Conservation (phyloP, 768 basidiomycete species). For the Lanmaoa rubissima region DNA sequence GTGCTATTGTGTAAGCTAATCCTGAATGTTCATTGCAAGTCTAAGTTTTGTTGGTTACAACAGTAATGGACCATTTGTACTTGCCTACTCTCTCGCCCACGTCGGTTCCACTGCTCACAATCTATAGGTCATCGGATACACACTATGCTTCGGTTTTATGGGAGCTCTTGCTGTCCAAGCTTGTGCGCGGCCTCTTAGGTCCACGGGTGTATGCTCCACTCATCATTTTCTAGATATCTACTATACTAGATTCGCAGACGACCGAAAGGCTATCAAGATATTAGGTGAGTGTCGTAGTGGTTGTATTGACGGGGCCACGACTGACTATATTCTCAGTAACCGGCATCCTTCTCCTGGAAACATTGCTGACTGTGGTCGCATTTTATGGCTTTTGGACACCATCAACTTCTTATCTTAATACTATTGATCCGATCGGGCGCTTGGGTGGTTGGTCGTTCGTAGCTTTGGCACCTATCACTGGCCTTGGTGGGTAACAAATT, state of each 20-base stretch:
- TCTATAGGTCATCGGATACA: slow-evolving; percentile 15
- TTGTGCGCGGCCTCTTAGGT: not conserved
- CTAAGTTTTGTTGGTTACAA: not conserved
- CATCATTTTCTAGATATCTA: slow-evolving; percentile 14
- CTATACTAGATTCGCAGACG: slow-evolving; percentile 17
- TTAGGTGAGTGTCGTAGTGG: too few relatives aligned
- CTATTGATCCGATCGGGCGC: too few relatives aligned
- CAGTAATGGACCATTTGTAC: not conserved
- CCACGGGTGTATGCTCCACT: too few relatives aligned
- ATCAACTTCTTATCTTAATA: too few relatives aligned
- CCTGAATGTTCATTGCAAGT: not conserved
- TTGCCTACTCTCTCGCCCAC: not conserved
- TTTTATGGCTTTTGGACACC: slow-evolving; percentile 12
- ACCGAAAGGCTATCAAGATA: not conserved
- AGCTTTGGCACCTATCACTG: slow-evolving; percentile 3
- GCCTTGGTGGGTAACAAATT: slow-evolving; percentile 15
- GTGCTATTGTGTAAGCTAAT: not conserved
- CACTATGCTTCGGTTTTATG: slow-evolving; percentile 8
- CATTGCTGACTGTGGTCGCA: slow-evolving; percentile 3
- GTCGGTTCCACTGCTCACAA: not conserved
- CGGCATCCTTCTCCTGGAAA: slow-evolving; percentile 8
- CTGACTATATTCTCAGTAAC: slow-evolving; percentile 2
- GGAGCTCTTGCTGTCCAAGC: slow-evolving; percentile 11
- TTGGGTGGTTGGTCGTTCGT: not conserved
- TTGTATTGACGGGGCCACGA: not conserved